These are phyloP conservation scores for Fusarium miscanthi DNA, from an alignment of 2,329 filamentous ascomycete genomes.

Conservation along the genomic window DNA sequence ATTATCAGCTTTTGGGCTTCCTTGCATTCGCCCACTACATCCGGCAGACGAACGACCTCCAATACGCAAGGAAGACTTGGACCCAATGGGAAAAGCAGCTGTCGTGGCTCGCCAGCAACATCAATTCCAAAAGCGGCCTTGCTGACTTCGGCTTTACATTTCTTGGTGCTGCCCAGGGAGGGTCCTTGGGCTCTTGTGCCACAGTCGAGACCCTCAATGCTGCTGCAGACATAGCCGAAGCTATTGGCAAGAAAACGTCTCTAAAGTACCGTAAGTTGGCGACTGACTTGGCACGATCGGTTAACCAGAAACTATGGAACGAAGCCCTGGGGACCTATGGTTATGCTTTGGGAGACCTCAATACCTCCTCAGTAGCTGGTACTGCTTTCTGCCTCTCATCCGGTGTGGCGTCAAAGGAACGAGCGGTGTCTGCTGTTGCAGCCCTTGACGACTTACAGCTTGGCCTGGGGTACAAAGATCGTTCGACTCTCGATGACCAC, in stretches of 20 bases:
- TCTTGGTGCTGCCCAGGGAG: neutral
- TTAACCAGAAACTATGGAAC: slow-evolving; percentile 10
- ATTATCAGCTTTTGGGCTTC: slow-evolving; percentile 11
- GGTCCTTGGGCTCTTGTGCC: slow-evolving; percentile 6
- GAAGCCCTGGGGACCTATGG: slow-evolving; percentile 4
- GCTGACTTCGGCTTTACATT: slow-evolving; percentile 2
- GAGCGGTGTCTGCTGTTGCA: neutral
- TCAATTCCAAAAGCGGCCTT: slow-evolving; percentile 2
- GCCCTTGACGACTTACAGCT: neutral
- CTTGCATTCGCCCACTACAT: slow-evolving; percentile 5
- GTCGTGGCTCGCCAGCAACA: neutral
- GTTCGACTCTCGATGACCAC: neutral
- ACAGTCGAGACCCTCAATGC: slow-evolving; percentile 1
- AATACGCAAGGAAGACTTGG: slow-evolving; percentile 5
- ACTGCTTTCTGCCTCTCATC: slow-evolving; percentile 7
- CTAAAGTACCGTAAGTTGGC: neutral
- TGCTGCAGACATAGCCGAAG: slow-evolving; percentile 7
- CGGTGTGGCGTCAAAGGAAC: neutral
- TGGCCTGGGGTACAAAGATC: slow-evolving; percentile 7
- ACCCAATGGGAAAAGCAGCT: slow-evolving; percentile 1
- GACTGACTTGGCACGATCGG: neutral
- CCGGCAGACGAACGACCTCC: slow-evolving; percentile 1
- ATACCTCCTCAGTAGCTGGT: slow-evolving; percentile 3
- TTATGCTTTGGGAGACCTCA: neutral
- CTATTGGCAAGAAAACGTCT: neutral